phyloP scores from a whole-genome alignment of 139 green algal species.

The Picochlorum sp. region DNA sequence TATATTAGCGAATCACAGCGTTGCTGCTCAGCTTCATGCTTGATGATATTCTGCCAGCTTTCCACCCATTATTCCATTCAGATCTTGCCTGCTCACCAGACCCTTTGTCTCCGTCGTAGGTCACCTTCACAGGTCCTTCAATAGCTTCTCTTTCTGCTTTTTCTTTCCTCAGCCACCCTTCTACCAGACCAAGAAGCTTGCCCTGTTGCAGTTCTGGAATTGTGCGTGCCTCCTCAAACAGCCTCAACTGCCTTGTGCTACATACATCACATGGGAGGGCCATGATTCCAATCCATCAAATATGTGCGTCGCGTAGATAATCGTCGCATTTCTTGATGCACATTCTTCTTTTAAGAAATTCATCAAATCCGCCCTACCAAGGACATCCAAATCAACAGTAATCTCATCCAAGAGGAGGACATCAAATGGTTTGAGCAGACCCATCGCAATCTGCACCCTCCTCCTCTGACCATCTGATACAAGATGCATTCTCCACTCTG shows the following conservation, averaged over 20 bases:
- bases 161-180: constrained; percentile 43
- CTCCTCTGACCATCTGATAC: constrained; percentile 87
- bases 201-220: constrained; percentile 49
- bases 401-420: constrained; percentile 84
- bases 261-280: constrained; percentile 87
- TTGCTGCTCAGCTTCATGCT: constrained; percentile 59
- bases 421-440: constrained; percentile 76
- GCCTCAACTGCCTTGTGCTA: constrained; percentile 51
- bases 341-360: constrained; percentile 74
- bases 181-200: constrained; percentile 49
- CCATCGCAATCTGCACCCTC: constrained; percentile 85
- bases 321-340: constrained; percentile 43
- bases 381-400: constrained; percentile 97
- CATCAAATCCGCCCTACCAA: constrained; percentile 86
- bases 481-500: constrained; percentile 65
- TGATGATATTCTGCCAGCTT: constrained; percentile 50
- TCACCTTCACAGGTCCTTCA: constrained; percentile 4
- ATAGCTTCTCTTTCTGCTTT: constrained; percentile 27
- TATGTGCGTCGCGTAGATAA: constrained; percentile 98
- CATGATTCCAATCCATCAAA: constrained; percentile 95
- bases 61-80: constrained; percentile 76
- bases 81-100: constrained; percentile 31
- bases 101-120: constrained; percentile 31
- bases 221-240: constrained; percentile 27
- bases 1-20: constrained; percentile 60